A percentile compares a stretch with the other conserved stretches of the same genome.
Evolutionary conservation across 345 rosid species (phyloP).

Genomic region (Cardiospermum halicacabum): DNA sequence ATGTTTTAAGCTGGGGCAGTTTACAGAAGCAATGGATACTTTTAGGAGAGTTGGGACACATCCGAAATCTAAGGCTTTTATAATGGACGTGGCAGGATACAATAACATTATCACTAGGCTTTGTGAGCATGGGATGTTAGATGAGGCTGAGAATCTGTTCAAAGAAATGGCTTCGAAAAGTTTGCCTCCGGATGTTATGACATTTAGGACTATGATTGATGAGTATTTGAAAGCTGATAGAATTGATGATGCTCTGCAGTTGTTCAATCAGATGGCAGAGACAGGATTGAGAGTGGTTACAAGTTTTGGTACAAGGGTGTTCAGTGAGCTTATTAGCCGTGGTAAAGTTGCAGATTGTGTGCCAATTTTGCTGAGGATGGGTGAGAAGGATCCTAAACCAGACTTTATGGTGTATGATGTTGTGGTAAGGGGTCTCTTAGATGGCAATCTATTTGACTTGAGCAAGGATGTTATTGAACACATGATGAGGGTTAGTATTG

Average conservation of each 20-base stretch:
- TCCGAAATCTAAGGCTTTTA: conserved; percentile 63
- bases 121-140: conserved; percentile 73
- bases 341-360: conserved; percentile 69
- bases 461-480: conserved; percentile 54
- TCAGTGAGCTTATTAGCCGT: conserved; percentile 60
- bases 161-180: conserved; percentile 53
- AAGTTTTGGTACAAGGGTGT: conserved; percentile 70
- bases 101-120: conserved; percentile 66
- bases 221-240: conserved; percentile 63
- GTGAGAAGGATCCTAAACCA: conserved; percentile 90
- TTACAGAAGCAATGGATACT: conserved; percentile 51
- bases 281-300: conserved; percentile 79
- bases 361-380: conserved; percentile 72
- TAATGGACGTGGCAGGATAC: conserved; percentile 80
- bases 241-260: conserved; percentile 61
- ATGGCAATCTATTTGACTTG: conserved; percentile 54
- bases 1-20: conserved; percentile 71
- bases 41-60: conserved; percentile 76
- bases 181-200: conserved; percentile 67
- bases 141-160: conserved; percentile 65
- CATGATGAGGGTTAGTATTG: conserved; percentile 62
- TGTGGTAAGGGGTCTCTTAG: conserved; percentile 76
- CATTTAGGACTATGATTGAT: conserved; percentile 71
- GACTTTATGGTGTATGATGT: conserved; percentile 76
- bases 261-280: conserved; percentile 68